Evolutionary conservation across 441 rosid species (phyloP).

Genomic region (Manihot esculenta): DNA sequence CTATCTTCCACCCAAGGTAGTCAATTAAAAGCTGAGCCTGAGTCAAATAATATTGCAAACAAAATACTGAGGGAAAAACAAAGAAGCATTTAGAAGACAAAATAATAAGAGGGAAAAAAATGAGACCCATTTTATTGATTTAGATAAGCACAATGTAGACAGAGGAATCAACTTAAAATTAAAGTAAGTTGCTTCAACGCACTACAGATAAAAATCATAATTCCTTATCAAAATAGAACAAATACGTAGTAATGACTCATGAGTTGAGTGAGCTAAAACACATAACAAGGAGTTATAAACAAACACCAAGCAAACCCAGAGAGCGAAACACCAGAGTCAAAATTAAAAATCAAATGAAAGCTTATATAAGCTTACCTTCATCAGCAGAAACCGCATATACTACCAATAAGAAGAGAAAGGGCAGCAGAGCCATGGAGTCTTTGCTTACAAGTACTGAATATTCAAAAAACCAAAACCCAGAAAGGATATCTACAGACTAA

Average conservation of each 20-base stretch:
- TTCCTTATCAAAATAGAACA: not conserved
- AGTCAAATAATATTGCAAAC: not conserved
- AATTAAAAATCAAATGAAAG: not conserved
- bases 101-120: no score
- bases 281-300: not conserved
- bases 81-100: not conserved
- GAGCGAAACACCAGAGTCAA: not conserved
- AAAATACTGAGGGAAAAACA: not conserved
- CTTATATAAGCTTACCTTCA: slow-evolving; percentile 49
- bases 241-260: not conserved
- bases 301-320: not conserved
- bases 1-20: not conserved
- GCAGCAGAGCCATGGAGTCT: slow-evolving; percentile 47
- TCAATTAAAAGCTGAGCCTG: not conserved
- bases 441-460: slow-evolving; percentile 18
- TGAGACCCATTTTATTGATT: no score
- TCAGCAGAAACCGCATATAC: slow-evolving; percentile 53
- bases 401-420: slow-evolving; percentile 48
- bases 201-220: not conserved
- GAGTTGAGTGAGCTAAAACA: slow-evolving; percentile 3
- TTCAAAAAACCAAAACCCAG: slow-evolving; percentile 30
- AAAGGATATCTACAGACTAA: slow-evolving; percentile 7
- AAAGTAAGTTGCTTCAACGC: not conserved
- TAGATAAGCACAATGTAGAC: no score
- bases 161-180: not conserved